These are phyloP conservation scores for Lobosporangium transversale DNA, from an alignment of 192 early-diverging fungal genomes.

Conservation along the genomic window DNA sequence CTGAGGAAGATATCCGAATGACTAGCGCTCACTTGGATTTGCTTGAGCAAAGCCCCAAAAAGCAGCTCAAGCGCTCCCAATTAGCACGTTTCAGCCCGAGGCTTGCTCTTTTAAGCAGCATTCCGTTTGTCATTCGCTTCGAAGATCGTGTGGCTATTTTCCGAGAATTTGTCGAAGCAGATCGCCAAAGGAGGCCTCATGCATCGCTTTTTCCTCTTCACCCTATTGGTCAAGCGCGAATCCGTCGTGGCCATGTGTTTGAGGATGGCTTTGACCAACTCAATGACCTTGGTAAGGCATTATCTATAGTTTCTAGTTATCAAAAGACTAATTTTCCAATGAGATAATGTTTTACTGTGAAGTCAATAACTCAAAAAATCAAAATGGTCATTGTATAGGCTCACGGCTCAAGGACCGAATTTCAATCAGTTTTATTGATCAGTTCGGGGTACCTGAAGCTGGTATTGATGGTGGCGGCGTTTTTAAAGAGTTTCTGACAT, in stretches of 20 bases:
- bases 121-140: slow-evolving; percentile 95
- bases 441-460: slow-evolving; percentile 85
- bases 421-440: slow-evolving; percentile 86
- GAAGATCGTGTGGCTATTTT: slow-evolving; percentile 89
- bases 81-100: slow-evolving; percentile 60
- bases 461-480: slow-evolving; percentile 98
- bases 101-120: slow-evolving; percentile 73
- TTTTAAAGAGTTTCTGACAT: slow-evolving; percentile 96
- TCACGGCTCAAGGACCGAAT: slow-evolving; percentile 78
- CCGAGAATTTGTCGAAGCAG: slow-evolving; percentile 77
- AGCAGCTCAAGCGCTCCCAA: slow-evolving; percentile 23
- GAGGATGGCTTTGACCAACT: slow-evolving; percentile 89
- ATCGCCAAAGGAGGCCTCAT: slow-evolving; percentile 57
- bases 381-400: too few species aligned
- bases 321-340: too few species aligned
- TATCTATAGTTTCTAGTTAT: too few species aligned
- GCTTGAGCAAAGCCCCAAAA: slow-evolving; percentile 12
- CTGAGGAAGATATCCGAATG: slow-evolving; percentile 18
- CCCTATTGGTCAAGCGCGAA: slow-evolving; percentile 55
- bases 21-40: slow-evolving; percentile 10
- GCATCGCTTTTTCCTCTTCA: slow-evolving; percentile 13
- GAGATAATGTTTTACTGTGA: too few species aligned
- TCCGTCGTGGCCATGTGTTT: slow-evolving; percentile 84
- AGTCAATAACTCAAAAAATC: too few species aligned
- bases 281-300: slow-evolving; percentile 65